These are phyloP conservation scores for Lactifluus volemus DNA, from an alignment of 768 basidiomycete species.

Conservation along the genomic window DNA sequence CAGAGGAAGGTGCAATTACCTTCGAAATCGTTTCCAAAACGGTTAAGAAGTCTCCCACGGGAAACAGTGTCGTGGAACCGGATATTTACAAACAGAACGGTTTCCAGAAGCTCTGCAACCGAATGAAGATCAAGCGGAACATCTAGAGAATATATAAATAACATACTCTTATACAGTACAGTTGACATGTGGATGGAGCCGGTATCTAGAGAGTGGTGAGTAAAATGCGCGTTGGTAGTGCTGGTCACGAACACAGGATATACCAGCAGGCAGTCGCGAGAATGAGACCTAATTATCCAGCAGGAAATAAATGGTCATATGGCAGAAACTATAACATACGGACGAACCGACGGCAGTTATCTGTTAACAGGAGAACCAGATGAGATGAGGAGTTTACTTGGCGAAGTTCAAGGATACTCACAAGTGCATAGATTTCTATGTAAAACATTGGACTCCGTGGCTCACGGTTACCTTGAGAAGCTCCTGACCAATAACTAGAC, in stretches of 20 bases:
- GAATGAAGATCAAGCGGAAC: conserved; percentile 3
- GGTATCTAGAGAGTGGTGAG: conserved; percentile 33
- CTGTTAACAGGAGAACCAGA: neutral
- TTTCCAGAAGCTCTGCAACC: conserved; percentile 50
- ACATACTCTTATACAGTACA: conserved; percentile 62
- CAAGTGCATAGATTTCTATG: conserved; percentile 61
- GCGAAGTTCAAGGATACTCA: conserved; percentile 25
- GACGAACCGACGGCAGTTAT: conserved; percentile 8
- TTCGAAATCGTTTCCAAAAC: conserved; percentile 89
- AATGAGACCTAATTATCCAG: conserved; percentile 35
- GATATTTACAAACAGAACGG: conserved; percentile 79
- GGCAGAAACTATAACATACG: neutral
- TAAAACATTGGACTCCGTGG: conserved; percentile 40
- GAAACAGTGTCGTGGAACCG: conserved; percentile 92
- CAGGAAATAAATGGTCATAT: neutral
- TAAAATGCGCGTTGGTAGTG: conserved; percentile 1
- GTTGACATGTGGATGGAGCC: conserved; percentile 80
- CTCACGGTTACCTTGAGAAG: conserved; percentile 20
- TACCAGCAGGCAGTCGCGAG: conserved; percentile 58
- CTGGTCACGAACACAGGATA: conserved; percentile 49
- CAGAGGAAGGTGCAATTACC: conserved; percentile 26
- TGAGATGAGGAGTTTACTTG: neutral
- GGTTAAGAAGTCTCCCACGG: conserved; percentile 72
- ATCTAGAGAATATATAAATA: neutral
- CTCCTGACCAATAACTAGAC: conserved; percentile 34